Evolutionary conservation across 305 asterid genomes (phyloP), one percentile per base, ranked within the genome.

Genomic region (Ajuga reptans): DNA sequence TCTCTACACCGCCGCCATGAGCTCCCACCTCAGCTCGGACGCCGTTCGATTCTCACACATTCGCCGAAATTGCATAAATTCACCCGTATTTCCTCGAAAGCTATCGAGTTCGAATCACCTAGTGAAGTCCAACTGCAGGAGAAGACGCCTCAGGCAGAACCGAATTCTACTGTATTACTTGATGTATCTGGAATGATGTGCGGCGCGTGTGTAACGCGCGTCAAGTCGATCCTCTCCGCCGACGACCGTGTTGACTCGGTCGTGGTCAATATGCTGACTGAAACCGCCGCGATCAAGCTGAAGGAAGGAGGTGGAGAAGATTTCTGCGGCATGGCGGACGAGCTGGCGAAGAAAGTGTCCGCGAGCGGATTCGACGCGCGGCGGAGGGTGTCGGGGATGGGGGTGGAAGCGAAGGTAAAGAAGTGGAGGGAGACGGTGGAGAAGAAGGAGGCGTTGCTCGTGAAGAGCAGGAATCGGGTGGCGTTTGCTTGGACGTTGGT

Each of bases 101-200:
- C 95, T 4, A 80, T 86, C 55, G 96, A 81, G 39, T 72, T 84
- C 66, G 69, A 78, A 51, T 42, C 83, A 3, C 41, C 71, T 42
- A 51, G 18, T 9, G 47, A 54, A 37, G 55, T 71, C 67, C 77
- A 64, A 56, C 65, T 29, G 75, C 79, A 33, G 65, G 87, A 50
- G 61, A 61, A 76, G 43, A 17, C 72, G 37, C 73, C 70, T 9
- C 81, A 56, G 79, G 65, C 52, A 9, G 80, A 72, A 7, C 8
- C 49, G 5, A 66, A 29, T n/a, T 62, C 86, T 1, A 84, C 87
- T 0, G 82, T 91, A 4, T 72, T 92, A 3, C 88, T 92, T 6
- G 97, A 92, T 16, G 97, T 92, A 0, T 79, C 89, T 4, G 98
- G 98, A 42, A 92, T 92, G 97, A 92, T 92, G 98, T 92, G 98